phyloP scores from a whole-genome alignment of 257 asterid genomes.

The Nicotiana paniculata region DNA sequence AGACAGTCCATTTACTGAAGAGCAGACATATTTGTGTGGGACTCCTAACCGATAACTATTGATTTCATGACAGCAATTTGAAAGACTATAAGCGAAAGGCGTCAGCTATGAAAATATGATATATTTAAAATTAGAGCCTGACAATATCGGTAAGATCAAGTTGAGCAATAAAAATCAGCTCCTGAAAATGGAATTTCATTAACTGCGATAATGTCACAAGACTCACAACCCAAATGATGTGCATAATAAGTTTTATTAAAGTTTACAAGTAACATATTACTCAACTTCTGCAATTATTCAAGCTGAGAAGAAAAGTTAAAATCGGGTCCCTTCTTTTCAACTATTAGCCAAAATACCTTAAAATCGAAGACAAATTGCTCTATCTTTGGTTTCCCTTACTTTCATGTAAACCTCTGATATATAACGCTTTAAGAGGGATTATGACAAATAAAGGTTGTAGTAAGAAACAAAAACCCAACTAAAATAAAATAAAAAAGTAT shows the following conservation, averaged over 20 bases:
- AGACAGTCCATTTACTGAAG: too few relatives aligned
- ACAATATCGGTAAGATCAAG: background rate
- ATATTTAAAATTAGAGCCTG: too few relatives aligned
- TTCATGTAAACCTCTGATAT: background rate
- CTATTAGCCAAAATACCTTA: background rate
- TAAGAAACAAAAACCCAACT: background rate
- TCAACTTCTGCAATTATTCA: background rate
- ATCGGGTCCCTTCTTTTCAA: background rate
- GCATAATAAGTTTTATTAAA: background rate
- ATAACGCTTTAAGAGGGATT: background rate
- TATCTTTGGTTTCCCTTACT: background rate
- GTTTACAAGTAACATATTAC: background rate
- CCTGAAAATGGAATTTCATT: background rate
- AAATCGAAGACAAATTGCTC: background rate
- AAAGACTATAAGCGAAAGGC: too few relatives aligned
- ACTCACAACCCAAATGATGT: too few relatives aligned
- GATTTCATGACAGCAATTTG: too few relatives aligned
- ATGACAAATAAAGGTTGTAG: background rate
- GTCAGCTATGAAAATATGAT: too few relatives aligned
- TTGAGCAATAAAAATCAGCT: background rate
- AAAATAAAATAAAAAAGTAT: background rate
- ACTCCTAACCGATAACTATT: too few relatives aligned
- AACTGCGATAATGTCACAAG: too few relatives aligned
- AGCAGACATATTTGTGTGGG: too few relatives aligned
- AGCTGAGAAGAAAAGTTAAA: background rate